phyloP scores from a whole-genome alignment of 108 stramenopile genomes.

The Pseudonitzschia pungens region DNA sequence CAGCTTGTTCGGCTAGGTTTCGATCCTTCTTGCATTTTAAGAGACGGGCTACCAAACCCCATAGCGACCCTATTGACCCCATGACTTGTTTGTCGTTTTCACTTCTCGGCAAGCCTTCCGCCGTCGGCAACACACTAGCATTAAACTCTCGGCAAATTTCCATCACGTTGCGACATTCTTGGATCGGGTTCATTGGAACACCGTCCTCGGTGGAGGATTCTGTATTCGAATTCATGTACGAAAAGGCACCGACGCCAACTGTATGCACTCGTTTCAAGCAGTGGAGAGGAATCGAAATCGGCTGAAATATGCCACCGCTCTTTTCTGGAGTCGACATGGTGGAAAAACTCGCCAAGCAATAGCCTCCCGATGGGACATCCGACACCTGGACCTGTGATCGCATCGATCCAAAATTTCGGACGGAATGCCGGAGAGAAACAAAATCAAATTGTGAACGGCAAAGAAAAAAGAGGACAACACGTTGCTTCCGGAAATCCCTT shows the following conservation, averaged over 20 bases:
- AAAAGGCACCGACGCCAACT: conserved; percentile 50
- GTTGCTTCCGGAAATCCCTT: neutral
- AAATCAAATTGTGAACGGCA: too few species aligned
- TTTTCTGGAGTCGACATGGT: conserved; percentile 22
- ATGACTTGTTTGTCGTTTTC: conserved; percentile 52
- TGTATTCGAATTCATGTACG: conserved; percentile 35
- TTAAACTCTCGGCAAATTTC: conserved; percentile 67
- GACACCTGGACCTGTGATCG: conserved; percentile 38
- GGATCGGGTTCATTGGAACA: conserved; percentile 35
- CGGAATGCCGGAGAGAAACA: too few species aligned
- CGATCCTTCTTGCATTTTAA: conserved; percentile 33
- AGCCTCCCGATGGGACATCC: conserved; percentile 42
- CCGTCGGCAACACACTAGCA: conserved; percentile 57
- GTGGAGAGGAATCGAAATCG: conserved; percentile 50
- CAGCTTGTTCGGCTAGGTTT: conserved; percentile 33
- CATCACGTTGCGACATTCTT: conserved; percentile 45
- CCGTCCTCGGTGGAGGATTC: conserved; percentile 37
- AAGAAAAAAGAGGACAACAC: too few species aligned
- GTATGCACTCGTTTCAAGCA: conserved; percentile 60
- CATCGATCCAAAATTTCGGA: neutral
- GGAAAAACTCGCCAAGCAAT: conserved; percentile 38
- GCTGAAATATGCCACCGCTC: conserved; percentile 47
- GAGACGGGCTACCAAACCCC: conserved; percentile 45
- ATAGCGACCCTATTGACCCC: conserved; percentile 52
- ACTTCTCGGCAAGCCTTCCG: conserved; percentile 39